A percentile compares a stretch with the other conserved stretches of the same genome.
Evolutionary conservation across 345 rosid species (phyloP).

Genomic region (Citrus reticulata): DNA sequence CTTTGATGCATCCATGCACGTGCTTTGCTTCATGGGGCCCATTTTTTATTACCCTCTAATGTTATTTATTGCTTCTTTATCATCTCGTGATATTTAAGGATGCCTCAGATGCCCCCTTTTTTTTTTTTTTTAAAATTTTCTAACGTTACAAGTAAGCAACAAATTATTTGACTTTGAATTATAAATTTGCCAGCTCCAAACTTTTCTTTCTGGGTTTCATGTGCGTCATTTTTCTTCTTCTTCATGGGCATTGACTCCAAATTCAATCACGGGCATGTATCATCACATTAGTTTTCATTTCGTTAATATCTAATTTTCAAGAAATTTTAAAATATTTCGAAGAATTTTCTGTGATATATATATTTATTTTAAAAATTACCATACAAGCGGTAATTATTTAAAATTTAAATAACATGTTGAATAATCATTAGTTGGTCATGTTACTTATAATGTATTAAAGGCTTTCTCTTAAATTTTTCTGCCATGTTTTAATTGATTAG

Average conservation of each 20-base stretch:
- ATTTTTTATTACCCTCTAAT: not conserved
- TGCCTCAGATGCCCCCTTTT: no score
- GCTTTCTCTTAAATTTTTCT: no score
- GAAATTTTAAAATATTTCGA: no score
- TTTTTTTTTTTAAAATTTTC: not conserved
- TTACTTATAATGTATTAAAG: no score
- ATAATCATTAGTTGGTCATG: no score
- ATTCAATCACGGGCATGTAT: not conserved
- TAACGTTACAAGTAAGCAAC: not conserved
- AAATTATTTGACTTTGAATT: not conserved
- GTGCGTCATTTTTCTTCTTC: not conserved
- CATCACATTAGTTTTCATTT: not conserved
- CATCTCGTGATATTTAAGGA: not conserved
- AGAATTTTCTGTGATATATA: no score
- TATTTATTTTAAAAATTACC: no score
- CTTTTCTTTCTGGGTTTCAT: not conserved
- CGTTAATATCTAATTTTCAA: not conserved
- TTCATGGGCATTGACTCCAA: not conserved
- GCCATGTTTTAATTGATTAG: no score
- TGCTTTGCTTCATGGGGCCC: conserved; percentile 45
- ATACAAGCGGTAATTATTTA: no score
- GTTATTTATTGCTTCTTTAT: not conserved
- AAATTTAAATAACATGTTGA: no score
- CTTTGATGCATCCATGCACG: conserved; percentile 60
- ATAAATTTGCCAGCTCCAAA: not conserved